Evolutionary conservation across 768 basidiomycete genomes (phyloP), one percentile per base, ranked within the genome.

Genomic region (Boletus coccyginus): DNA sequence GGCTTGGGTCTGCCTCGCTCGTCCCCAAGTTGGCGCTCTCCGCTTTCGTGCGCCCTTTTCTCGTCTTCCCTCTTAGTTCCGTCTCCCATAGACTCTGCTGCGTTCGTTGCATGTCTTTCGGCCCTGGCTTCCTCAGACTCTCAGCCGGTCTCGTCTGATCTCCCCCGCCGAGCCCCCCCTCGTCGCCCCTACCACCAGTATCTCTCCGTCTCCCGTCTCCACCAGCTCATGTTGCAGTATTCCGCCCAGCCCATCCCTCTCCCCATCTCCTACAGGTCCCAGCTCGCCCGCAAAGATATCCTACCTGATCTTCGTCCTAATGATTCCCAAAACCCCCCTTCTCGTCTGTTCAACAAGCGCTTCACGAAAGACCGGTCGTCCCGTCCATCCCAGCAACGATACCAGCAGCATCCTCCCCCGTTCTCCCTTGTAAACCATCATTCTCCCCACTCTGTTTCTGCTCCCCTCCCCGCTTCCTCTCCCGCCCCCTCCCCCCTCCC

Each of bases 221-320:
- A 60, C 60, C 60, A 69, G 61, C 77, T 71, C 73, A 86, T 86
- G 84, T 81, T 85, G 80, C 83, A 84, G 75, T 82, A 81, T 9
- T 72, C 70, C 21, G 71, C 71, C 3, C 70, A 71, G 50, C 70
- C 71, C 33, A 71, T 71, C 12, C 58, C 71, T 44, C 70, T 73
- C 19, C 66, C 71, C 59, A 63, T 72, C 45, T 31, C 71, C 19
- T 73, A 71, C 60, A 71, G 61, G 45, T 41, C 64, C 19, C 66
- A 67, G 17, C 24, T 61, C 1, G 48, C 62, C 40, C 69, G 71
- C 61, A 71, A 67, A 71, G 69, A 71, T 66, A 73, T 72, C 60
- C 39, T 66, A 69, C 59, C 57, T 19, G 66, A 68, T 17, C 45
- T 42, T 36, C 60, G 60, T 55, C 19, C 58, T 71, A 71, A 71